Conservation (phyloP, 2,329 filamentous ascomycete species). For the Grosmannia serpens region DNA sequence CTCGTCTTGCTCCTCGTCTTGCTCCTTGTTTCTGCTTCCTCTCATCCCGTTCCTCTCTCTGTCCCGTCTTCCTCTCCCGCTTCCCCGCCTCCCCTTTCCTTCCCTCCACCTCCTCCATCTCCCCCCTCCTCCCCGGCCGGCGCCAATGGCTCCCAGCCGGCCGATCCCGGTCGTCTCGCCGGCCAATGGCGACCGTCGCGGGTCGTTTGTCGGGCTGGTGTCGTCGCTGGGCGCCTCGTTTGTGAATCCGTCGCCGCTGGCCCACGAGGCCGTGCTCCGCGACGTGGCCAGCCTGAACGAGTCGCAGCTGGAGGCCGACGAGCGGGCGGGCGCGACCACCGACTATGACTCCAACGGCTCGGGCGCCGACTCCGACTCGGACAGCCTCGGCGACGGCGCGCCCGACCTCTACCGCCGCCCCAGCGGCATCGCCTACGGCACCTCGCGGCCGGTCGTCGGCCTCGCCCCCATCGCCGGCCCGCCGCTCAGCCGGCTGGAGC, state of each 20-base stretch:
- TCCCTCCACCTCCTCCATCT: no score
- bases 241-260: slow-evolving; percentile 50
- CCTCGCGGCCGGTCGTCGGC: slow-evolving; percentile 58
- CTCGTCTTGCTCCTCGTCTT: no score
- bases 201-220: slow-evolving; percentile 3
- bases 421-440: slow-evolving; percentile 62
- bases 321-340: neutral
- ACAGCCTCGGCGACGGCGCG: slow-evolving; percentile 21
- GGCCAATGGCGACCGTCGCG: neutral
- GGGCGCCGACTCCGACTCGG: slow-evolving; percentile 18
- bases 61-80: no score
- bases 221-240: slow-evolving; percentile 19
- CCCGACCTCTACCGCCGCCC: slow-evolving; percentile 60
- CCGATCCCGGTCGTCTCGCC: neutral
- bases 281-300: slow-evolving; percentile 56
- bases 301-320: slow-evolving; percentile 28
- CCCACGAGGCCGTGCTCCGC: slow-evolving; percentile 51
- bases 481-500: slow-evolving; percentile 41
- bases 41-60: no score
- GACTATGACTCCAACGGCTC: slow-evolving; percentile 21
- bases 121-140: no score
- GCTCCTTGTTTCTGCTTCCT: no score
- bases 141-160: neutral
- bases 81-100: no score
- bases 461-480: slow-evolving; percentile 33